A percentile compares a stretch with the other conserved stretches of the same genome.
Conservation (phyloP, 148 eudicot genomes). For the Arbutus unedo region DNA sequence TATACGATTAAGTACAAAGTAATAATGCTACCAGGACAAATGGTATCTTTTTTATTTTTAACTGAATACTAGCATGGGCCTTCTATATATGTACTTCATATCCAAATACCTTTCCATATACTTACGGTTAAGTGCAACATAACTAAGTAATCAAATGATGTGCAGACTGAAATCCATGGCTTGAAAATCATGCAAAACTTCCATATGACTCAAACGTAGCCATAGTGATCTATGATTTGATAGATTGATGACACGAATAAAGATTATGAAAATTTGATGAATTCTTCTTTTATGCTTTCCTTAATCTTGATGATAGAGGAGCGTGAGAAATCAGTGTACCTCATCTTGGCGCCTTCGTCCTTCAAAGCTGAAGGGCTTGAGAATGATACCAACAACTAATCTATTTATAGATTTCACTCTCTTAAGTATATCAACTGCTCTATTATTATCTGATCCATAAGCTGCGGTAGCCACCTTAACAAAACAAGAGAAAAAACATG, state of each 20-base stretch:
- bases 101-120: slow-evolving; percentile 1
- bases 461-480: slow-evolving; percentile 88
- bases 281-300: background rate
- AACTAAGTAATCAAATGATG: background rate
- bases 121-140: background rate
- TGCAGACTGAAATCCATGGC: background rate
- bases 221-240: background rate
- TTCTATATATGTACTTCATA: background rate
- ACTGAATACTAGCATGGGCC: background rate
- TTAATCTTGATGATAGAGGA: background rate
- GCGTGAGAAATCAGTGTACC: slow-evolving; percentile 33
- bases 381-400: slow-evolving; percentile 56
- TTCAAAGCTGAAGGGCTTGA: slow-evolving; percentile 93
- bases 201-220: background rate
- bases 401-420: slow-evolving; percentile 49
- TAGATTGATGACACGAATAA: background rate
- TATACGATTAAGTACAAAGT: background rate
- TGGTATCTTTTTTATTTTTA: background rate
- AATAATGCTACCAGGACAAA: background rate
- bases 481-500: slow-evolving; percentile 5
- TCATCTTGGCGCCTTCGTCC: slow-evolving; percentile 90
- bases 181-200: background rate
- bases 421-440: slow-evolving; percentile 55
- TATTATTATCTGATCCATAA: slow-evolving; percentile 62
- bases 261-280: background rate